A percentile compares a stretch with the other conserved stretches of the same genome.
These are phyloP conservation scores for Candolleomyces eurysporus DNA, from an alignment of 768 basidiomycete genomes.

Conservation along the genomic window DNA sequence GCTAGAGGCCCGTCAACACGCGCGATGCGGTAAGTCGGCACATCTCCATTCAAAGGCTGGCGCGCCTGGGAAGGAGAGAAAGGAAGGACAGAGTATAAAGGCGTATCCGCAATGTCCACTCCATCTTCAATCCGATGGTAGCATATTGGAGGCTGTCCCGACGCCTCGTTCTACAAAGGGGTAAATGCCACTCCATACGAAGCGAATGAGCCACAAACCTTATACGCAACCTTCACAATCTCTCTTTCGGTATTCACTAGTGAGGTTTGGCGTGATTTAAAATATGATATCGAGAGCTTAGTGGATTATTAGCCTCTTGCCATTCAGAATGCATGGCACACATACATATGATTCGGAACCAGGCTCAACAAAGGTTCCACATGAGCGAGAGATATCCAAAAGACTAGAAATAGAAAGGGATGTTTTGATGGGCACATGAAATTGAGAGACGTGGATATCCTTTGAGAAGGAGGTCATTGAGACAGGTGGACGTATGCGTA, in stretches of 20 bases:
- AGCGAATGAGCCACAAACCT: slow-evolving; percentile 36
- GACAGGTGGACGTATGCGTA: background rate
- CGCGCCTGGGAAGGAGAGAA: background rate
- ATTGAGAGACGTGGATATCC: slow-evolving; percentile 37
- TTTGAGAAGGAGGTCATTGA: slow-evolving; percentile 13
- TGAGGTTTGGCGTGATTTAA: slow-evolving; percentile 32
- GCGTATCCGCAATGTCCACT: background rate
- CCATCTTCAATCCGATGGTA: background rate
- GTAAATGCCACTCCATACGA: background rate
- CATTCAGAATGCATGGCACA: background rate
- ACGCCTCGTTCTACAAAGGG: background rate
- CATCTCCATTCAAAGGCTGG: background rate
- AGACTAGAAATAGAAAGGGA: slow-evolving; percentile 30
- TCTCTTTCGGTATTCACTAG: slow-evolving; percentile 47
- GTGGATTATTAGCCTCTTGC: background rate
- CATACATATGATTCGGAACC: slow-evolving; percentile 47
- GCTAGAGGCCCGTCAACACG: background rate
- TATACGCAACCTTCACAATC: slow-evolving; percentile 45
- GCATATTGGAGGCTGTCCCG: background rate
- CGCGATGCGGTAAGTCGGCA: background rate
- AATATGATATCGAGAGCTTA: slow-evolving; percentile 57
- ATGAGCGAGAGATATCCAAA: slow-evolving; percentile 52
- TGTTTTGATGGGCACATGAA: slow-evolving; percentile 42
- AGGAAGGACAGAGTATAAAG: background rate
- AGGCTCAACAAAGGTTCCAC: slow-evolving; percentile 63